Conservation (phyloP, 169 alveolate species). For the Cryptosporidium parvum region DNA sequence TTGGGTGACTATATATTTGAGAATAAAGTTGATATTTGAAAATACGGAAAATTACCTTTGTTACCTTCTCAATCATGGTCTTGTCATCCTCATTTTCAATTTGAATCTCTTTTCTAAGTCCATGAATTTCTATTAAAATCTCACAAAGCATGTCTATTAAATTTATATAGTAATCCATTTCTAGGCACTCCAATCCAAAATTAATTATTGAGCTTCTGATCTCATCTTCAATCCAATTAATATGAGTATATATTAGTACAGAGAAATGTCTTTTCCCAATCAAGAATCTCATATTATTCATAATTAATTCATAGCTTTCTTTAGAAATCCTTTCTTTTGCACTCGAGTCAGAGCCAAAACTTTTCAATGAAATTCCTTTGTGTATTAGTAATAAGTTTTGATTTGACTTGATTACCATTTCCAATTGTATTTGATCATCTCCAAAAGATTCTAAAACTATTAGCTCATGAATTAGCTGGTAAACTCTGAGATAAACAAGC, state of each 20-base stretch:
- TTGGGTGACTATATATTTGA: slow-evolving; percentile 17
- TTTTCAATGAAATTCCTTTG: neutral
- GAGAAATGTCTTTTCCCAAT: neutral
- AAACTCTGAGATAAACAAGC: slow-evolving; percentile 2
- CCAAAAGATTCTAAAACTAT: neutral
- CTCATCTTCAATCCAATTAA: slow-evolving; percentile 47
- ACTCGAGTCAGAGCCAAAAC: neutral
- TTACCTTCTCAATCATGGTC: neutral
- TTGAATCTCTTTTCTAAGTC: neutral
- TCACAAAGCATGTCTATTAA: slow-evolving; percentile 6
- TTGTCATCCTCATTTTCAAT: neutral
- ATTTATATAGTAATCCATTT: neutral
- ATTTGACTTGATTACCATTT: neutral
- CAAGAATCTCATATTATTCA: slow-evolving; percentile 8
- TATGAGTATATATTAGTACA: slow-evolving; percentile 4
- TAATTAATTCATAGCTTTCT: slow-evolving; percentile 5
- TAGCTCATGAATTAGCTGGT: neutral
- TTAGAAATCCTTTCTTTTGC: neutral
- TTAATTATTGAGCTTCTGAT: neutral
- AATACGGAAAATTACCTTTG: neutral
- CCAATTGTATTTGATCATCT: neutral
- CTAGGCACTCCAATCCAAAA: neutral
- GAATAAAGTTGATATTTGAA: slow-evolving; percentile 9
- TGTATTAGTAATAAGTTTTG: neutral
- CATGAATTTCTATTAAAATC: neutral